These are phyloP conservation scores for California macrophylla DNA, from an alignment of 441 rosid species.

Conservation along the genomic window DNA sequence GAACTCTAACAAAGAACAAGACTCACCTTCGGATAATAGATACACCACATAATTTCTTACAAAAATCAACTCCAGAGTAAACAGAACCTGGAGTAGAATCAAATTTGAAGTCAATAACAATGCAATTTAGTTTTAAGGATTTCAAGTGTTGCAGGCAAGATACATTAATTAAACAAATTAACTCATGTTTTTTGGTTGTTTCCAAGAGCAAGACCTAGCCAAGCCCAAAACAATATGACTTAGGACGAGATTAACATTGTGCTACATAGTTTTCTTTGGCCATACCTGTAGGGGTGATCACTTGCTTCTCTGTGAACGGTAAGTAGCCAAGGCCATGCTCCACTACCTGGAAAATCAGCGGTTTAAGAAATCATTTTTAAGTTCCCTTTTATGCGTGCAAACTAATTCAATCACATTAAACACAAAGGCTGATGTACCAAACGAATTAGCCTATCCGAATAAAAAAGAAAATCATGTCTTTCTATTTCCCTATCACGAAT, in stretches of 20 bases:
- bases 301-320: constrained; percentile 93
- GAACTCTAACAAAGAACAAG: neutral
- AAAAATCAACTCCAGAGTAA: constrained; percentile 89
- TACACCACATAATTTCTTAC: constrained; percentile 94
- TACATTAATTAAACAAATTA: neutral
- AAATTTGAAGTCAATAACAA: neutral
- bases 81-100: constrained; percentile 46
- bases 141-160: neutral
- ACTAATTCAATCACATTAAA: neutral
- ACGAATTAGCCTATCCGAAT: constrained; percentile 89
- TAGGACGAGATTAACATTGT: constrained; percentile 1
- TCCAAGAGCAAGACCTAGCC: neutral
- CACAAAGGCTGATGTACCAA: constrained; percentile 39
- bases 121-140: neutral
- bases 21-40: constrained; percentile 90
- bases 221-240: neutral
- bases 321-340: constrained; percentile 96
- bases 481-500: constrained; percentile 83
- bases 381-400: neutral
- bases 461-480: constrained; percentile 90
- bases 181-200: neutral
- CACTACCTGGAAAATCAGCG: constrained; percentile 50
- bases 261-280: constrained; percentile 4
- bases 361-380: neutral
- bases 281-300: constrained; percentile 28